Evolutionary conservation across 768 basidiomycete genomes (phyloP), one percentile per base, ranked within the genome.

Genomic region (Termitomyces sp.): DNA sequence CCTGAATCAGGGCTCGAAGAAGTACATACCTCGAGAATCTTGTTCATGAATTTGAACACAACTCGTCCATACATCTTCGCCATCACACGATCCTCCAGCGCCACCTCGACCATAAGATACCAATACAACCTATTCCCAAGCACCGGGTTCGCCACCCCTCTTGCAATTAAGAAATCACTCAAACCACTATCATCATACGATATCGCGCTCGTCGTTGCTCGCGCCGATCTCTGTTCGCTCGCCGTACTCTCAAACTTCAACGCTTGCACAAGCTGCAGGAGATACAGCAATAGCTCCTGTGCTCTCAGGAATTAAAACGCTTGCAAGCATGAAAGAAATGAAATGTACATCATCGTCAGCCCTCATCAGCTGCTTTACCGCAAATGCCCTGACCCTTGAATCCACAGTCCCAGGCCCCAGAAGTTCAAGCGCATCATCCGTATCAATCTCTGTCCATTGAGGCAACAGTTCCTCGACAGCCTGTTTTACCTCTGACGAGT

Each of bases 51-150:
- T 60, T 88, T 89, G 76, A 84, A 95, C 6, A 92, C 91, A 7
- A 97, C 92, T 43, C 87, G 80, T 4, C 88, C 92, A 63, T 94
- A 98, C 90, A 96, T 94, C 76, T 93, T 94, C 3, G 91, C 90
- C 69, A 92, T 84, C 24, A 85, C 77, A 59, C 86, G 85, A 66
- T 94, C 92, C 65, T 94, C 92, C 46, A 92, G 73, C 22, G 92
- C 91, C 18, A 94, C 87, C 68, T 98, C 97, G 4, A 98, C 95
- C 84, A 94, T 94, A 55, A 98, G 84, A 65, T 98, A 99, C 97
- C 97, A 98, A 68, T 96, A 90, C 62, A 98, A 77, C 26, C 92
- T 80, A 64, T 98, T 98, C 0, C 95, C 97, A 2, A 99, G 76
- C 0, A 96, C 80, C 2, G 78, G 78, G 65, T 96, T 96, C 62